These are phyloP conservation scores for Dalbergia oliveri DNA, from an alignment of 306 rosid species.

Conservation along the genomic window DNA sequence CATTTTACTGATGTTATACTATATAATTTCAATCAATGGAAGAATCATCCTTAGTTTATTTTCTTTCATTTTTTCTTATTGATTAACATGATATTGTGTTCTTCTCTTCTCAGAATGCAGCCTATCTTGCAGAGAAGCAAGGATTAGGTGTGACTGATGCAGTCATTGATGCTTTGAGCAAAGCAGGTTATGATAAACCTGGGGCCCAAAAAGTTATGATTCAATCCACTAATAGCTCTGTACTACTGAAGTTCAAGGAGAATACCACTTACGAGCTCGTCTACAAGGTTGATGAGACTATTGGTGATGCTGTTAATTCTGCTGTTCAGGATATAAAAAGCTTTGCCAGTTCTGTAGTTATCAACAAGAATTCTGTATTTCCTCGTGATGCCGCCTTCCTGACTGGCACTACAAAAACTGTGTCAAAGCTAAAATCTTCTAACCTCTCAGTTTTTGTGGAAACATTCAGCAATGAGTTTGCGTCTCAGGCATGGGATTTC, in stretches of 20 bases:
- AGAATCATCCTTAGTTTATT: background rate
- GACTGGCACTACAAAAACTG: conserved; percentile 46
- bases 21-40: conserved; percentile 7
- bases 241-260: conserved; percentile 67
- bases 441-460: conserved; percentile 80
- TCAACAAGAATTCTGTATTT: conserved; percentile 67
- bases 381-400: conserved; percentile 46
- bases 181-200: conserved; percentile 73
- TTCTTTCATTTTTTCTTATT: conserved; percentile 22
- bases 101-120: conserved; percentile 71
- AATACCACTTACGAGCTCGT: conserved; percentile 68
- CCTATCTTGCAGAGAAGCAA: conserved; percentile 70
- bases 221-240: conserved; percentile 84
- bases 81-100: conserved; percentile 41
- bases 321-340: conserved; percentile 69
- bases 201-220: conserved; percentile 67
- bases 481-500: conserved; percentile 94
- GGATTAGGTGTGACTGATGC: conserved; percentile 64
- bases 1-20: background rate
- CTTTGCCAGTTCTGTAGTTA: conserved; percentile 74
- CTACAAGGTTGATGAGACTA: conserved; percentile 65
- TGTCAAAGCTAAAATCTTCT: conserved; percentile 51
- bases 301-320: conserved; percentile 56
- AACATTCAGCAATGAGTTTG: conserved; percentile 89
- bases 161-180: conserved; percentile 63